Percentiles rank a stretch among this genome's conserved stretches.
phyloP scores from a whole-genome alignment of 805 yeast species.

The Huiozyma naganishii region DNA sequence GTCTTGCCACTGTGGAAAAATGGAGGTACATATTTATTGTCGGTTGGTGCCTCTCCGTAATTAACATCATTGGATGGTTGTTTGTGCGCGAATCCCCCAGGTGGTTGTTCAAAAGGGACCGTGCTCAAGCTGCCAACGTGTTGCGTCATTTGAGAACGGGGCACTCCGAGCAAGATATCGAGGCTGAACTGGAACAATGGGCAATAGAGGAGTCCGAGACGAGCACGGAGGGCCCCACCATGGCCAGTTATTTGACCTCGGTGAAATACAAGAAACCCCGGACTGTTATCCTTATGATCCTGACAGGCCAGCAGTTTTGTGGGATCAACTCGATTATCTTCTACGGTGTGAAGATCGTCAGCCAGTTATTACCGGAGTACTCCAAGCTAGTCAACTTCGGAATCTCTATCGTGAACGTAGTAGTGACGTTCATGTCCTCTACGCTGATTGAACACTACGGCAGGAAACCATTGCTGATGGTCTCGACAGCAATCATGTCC shows the following conservation, averaged over 20 bases:
- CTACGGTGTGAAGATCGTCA: slow-evolving; percentile 80
- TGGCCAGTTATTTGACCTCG: slow-evolving; percentile 38
- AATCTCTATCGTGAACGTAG: slow-evolving; percentile 64
- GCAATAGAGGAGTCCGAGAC: not conserved
- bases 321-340: slow-evolving; percentile 90
- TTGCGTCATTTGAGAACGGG: not conserved
- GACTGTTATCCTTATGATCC: slow-evolving; percentile 55
- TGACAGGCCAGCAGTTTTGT: slow-evolving; percentile 80
- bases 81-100: slow-evolving; percentile 68
- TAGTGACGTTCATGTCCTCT: slow-evolving; percentile 66
- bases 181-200: not conserved
- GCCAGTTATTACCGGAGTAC: slow-evolving; percentile 57
- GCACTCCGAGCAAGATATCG: not conserved
- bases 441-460: slow-evolving; percentile 67
- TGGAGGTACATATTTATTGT: slow-evolving; percentile 69
- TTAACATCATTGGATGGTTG: slow-evolving; percentile 35
- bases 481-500: slow-evolving; percentile 62
- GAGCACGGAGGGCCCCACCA: slow-evolving; percentile 5
- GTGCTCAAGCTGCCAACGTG: slow-evolving; percentile 20
- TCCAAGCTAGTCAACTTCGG: slow-evolving; percentile 65
- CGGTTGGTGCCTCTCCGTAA: slow-evolving; percentile 45
- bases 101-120: slow-evolving; percentile 44
- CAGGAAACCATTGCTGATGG: slow-evolving; percentile 57
- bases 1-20: slow-evolving; percentile 48
- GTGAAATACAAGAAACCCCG: slow-evolving; percentile 47